Conservation (phyloP, 2,329 filamentous ascomycete species). For the Grosmannia clavigera region DNA sequence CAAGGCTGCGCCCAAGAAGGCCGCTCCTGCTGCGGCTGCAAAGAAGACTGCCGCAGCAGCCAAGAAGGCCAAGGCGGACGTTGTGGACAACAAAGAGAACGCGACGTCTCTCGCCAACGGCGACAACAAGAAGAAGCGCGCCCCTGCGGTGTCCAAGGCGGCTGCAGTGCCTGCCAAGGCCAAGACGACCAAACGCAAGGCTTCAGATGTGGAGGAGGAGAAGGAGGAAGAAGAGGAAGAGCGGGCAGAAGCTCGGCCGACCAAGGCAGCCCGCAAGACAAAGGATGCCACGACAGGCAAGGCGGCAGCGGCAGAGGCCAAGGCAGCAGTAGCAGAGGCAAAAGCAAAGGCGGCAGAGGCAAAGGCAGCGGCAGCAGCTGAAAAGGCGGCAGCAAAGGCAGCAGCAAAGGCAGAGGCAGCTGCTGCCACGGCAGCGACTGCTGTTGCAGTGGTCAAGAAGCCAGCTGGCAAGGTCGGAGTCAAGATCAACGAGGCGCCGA, state of each 20-base stretch:
- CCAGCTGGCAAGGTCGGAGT: conserved; percentile 23
- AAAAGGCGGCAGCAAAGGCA: conserved; percentile 5
- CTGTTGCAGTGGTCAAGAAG: conserved; percentile 26
- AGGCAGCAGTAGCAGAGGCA: conserved; percentile 7
- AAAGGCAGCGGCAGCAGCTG: neutral
- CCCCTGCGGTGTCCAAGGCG: neutral
- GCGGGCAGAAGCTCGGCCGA: neutral
- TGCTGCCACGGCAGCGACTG: conserved; percentile 12
- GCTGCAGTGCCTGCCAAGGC: neutral
- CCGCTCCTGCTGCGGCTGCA: neutral
- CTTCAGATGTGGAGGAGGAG: conserved; percentile 29
- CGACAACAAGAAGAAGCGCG: neutral
- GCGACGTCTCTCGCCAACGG: neutral
- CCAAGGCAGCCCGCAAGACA: conserved; percentile 14
- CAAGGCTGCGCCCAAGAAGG: neutral
- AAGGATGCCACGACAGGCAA: conserved; percentile 32
- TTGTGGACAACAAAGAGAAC: neutral
- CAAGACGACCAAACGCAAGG: neutral
- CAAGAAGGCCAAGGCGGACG: conserved; percentile 13
- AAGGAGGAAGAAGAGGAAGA: conserved; percentile 6
- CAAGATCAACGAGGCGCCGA: conserved; percentile 51
- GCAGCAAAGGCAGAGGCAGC: conserved; percentile 5
- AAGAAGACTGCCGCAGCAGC: conserved; percentile 12
- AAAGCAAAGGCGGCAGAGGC: conserved; percentile 3
- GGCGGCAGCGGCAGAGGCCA: conserved; percentile 8